Conservation (phyloP, 768 basidiomycete species). For the Tremella mesenterica region DNA sequence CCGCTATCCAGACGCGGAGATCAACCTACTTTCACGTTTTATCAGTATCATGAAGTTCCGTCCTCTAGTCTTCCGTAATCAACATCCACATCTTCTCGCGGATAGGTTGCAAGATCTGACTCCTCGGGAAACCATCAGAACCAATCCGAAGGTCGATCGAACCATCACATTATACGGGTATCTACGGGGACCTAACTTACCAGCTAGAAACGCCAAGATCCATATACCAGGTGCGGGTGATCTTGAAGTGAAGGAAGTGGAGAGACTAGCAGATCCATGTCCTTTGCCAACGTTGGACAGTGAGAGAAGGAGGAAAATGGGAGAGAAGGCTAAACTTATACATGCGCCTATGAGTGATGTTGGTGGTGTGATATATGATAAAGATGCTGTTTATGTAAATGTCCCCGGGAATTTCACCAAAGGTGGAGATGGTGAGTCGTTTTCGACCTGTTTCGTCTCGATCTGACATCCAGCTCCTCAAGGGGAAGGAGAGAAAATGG, state of each 20-base stretch:
- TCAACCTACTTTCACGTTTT: constrained; percentile 90
- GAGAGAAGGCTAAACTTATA: constrained; percentile 87
- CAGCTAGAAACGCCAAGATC: constrained; percentile 53
- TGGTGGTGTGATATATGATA: constrained; percentile 93
- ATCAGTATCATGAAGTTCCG: constrained; percentile 98
- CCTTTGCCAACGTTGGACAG: constrained; percentile 83
- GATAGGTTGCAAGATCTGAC: constrained; percentile 95
- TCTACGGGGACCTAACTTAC: constrained; percentile 59
- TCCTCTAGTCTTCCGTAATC: constrained; percentile 88
- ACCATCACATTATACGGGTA: constrained; percentile 91
- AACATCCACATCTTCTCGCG: constrained; percentile 86
- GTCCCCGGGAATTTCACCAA: constrained; percentile 89
- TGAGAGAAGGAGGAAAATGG: constrained; percentile 79
- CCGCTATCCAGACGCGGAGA: constrained; percentile 92
- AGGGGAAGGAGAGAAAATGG: constrained; percentile 96
- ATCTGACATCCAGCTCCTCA: constrained; percentile 53
- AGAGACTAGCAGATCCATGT: constrained; percentile 82
- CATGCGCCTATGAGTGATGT: constrained; percentile 99
- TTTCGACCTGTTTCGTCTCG: neutral
- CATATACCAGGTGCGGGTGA: constrained; percentile 96
- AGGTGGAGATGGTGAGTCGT: constrained; percentile 47
- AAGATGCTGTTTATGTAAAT: constrained; percentile 96
- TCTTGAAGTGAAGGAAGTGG: constrained; percentile 63
- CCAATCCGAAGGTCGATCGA: constrained; percentile 83
- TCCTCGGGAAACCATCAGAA: constrained; percentile 68